Evolutionary conservation across 1,284 basidiomycete genomes (phyloP), one percentile per base, ranked within the genome.

Genomic region (Irpex sp.): DNA sequence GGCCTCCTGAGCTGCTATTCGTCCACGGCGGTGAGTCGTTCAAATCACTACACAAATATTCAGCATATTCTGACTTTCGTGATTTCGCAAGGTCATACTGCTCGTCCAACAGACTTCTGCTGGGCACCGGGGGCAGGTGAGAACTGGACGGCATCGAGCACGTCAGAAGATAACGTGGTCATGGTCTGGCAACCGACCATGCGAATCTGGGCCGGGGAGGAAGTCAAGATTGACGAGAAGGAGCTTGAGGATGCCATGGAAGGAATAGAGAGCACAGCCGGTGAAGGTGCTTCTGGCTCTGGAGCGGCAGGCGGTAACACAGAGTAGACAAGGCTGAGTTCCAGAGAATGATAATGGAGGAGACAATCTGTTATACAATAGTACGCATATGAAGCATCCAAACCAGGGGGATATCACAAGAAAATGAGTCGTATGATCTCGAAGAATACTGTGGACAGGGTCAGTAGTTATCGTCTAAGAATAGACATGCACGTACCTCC

Each of bases 1-100:
- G 97, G 67, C 89, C 97, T 3, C 96, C 97, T 3, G 95, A 98
- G 75, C 78, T 97, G 63, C 78, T 97, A 67, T 98, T 98, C 74
- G 85, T 97, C 55, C 95, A 97, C 69, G 95, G 95, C 69, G 94
- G 92, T 86, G 78, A 61, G 78, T 71, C 39, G 8, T 57, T 6
- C 5, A 33, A 31, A 2, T 9, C 54, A 15, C 6, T 26, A 35
- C 19, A 54, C n/a, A 46, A 9, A 46, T 6, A 15, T 9, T 2
- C 1, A 37, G 36, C 43, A 26, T 31, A 46, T 5, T 36, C 51
- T 61, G 43, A 57, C 35, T 17, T 33, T 53, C 54, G 37, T 62
- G 26, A 5, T 53, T 8, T 31, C 5, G 39, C 11, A 63, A 91
- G 89, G 92, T 31, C 91, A 93, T 69, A 93, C 92, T 1, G 82